These are phyloP conservation scores for Phytophthora meadii DNA, from an alignment of 352 stramenopile genomes.

Conservation along the genomic window DNA sequence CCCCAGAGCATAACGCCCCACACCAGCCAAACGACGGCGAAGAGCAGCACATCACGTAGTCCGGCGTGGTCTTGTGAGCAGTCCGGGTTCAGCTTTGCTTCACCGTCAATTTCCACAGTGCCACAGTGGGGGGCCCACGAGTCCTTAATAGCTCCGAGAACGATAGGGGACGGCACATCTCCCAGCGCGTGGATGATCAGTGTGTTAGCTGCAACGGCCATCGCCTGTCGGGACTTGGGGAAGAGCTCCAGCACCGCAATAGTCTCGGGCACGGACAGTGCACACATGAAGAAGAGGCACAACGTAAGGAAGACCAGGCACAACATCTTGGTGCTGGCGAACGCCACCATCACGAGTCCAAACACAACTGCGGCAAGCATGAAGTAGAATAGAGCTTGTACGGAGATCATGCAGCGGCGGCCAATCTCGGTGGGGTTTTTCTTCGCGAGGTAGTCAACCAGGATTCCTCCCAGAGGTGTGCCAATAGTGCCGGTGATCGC, in stretches of 20 bases:
- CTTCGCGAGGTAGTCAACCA: slow-evolving; percentile 68
- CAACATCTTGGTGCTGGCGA: slow-evolving; percentile 49
- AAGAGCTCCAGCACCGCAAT: slow-evolving; percentile 92
- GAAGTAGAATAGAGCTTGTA: slow-evolving; percentile 75
- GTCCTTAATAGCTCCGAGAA: slow-evolving; percentile 94
- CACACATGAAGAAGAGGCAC: slow-evolving; percentile 82
- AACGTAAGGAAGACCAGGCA: slow-evolving; percentile 79
- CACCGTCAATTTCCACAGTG: slow-evolving; percentile 68
- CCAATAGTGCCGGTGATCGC: slow-evolving; percentile 88
- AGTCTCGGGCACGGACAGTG: slow-evolving; percentile 78
- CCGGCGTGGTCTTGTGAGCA: slow-evolving; percentile 66
- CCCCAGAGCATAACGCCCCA: slow-evolving; percentile 80
- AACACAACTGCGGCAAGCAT: slow-evolving; percentile 63
- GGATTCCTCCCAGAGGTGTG: slow-evolving; percentile 85
- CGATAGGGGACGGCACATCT: slow-evolving; percentile 94
- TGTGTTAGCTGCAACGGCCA: slow-evolving; percentile 92
- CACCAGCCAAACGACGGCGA: slow-evolving; percentile 75
- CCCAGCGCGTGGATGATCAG: slow-evolving; percentile 93
- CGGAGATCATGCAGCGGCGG: slow-evolving; percentile 57
- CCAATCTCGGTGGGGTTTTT: slow-evolving; percentile 39
- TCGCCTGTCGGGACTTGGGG: slow-evolving; percentile 81
- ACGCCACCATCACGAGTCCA: slow-evolving; percentile 67
- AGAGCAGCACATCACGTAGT: slow-evolving; percentile 75
- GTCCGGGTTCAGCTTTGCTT: slow-evolving; percentile 68
- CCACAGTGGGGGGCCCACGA: slow-evolving; percentile 89